phyloP scores from a whole-genome alignment of 257 asterid genomes.

The Galeopsis tetrahit region DNA sequence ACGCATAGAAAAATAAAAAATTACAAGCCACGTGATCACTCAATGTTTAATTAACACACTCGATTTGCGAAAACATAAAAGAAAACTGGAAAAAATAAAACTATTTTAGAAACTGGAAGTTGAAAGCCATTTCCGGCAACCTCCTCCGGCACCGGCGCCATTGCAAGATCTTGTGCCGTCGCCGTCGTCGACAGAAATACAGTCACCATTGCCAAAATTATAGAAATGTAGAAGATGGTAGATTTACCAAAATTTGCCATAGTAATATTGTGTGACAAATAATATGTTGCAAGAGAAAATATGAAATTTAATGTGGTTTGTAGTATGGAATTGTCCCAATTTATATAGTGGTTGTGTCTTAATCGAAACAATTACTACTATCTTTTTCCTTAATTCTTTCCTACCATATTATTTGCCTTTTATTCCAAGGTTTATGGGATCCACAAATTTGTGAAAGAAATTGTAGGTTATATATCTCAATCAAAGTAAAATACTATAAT shows the following conservation, averaged over 20 bases:
- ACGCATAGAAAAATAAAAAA: neutral
- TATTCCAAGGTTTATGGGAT: conserved; percentile 38
- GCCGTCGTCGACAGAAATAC: conserved; percentile 3
- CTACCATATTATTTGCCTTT: conserved; percentile 36
- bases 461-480: conserved; percentile 24
- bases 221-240: conserved; percentile 17
- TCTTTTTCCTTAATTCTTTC: neutral
- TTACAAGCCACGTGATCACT: conserved; percentile 14
- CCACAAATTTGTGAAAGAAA: conserved; percentile 32
- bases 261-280: conserved; percentile 4
- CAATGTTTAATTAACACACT: neutral
- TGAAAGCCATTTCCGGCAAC: conserved; percentile 39
- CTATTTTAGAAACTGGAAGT: conserved; percentile 14
- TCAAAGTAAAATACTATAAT: neutral
- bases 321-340: conserved; percentile 21
- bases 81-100: conserved; percentile 35
- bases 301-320: conserved; percentile 12
- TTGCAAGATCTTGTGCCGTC: conserved; percentile 39
- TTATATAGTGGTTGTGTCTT: conserved; percentile 34
- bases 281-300: neutral
- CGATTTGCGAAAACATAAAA: conserved; percentile 20
- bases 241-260: conserved; percentile 37
- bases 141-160: conserved; percentile 39
- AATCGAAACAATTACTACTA: neutral
- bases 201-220: conserved; percentile 17